Conservation (phyloP, 2,329 filamentous ascomycete genomes). For the Fusarium sp. region DNA sequence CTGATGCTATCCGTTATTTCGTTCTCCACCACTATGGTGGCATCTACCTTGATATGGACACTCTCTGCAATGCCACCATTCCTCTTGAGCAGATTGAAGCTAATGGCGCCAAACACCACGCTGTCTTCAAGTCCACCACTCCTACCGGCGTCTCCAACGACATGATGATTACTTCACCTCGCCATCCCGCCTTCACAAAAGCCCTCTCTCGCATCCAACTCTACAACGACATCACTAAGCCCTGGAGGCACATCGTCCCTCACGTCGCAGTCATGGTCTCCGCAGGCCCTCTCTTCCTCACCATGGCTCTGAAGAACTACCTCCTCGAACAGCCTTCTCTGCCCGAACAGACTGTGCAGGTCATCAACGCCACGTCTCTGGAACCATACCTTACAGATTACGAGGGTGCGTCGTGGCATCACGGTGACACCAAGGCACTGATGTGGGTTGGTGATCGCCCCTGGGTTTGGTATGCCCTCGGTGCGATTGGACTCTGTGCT, state of each 20-base stretch:
- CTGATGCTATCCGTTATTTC: conserved; percentile 80
- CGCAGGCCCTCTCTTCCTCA: conserved; percentile 81
- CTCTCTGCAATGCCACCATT: conserved; percentile 48
- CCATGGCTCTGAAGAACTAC: conserved; percentile 81
- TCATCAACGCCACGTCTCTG: conserved; percentile 46
- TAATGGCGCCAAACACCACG: conserved; percentile 39
- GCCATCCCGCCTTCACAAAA: conserved; percentile 79
- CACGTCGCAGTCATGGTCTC: conserved; percentile 86
- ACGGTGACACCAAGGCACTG: conserved; percentile 59
- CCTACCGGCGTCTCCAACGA: conserved; percentile 87
- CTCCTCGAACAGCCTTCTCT: conserved; percentile 61
- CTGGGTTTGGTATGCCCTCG: conserved; percentile 51
- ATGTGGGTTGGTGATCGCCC: conserved; percentile 60
- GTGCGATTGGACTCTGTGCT: conserved; percentile 41
- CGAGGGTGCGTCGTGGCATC: conserved; percentile 60
- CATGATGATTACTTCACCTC: conserved; percentile 78
- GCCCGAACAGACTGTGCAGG: conserved; percentile 46
- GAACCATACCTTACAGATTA: conserved; percentile 53
- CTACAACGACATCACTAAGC: conserved; percentile 69
- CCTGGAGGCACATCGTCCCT: conserved; percentile 71
- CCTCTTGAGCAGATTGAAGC: conserved; percentile 48
- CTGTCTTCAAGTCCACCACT: conserved; percentile 62
- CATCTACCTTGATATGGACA: conserved; percentile 74
- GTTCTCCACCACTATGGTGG: conserved; percentile 78
- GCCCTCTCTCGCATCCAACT: conserved; percentile 74